Percentiles rank a stretch among this genome's conserved stretches.
phyloP scores from a whole-genome alignment of 2,329 filamentous ascomycete genomes.

The Penicillium sp. region DNA sequence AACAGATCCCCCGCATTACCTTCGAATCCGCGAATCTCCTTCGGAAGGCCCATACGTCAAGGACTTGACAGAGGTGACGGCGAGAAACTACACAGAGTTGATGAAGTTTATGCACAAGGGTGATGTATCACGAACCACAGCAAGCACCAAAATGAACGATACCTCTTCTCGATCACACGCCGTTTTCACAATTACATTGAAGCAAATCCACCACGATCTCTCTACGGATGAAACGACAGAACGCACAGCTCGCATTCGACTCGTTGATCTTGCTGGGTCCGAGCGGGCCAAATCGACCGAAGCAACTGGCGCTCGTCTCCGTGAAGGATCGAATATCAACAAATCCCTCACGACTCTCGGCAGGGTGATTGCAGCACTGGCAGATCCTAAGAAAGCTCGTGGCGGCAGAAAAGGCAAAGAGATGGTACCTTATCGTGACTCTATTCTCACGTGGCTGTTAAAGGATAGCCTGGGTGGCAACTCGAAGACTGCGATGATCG shows the following conservation, averaged over 20 bases:
- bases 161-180: slow-evolving; percentile 95
- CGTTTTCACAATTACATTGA: slow-evolving; percentile 96
- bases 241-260: slow-evolving; percentile 85
- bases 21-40: slow-evolving; percentile 95
- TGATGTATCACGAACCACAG: slow-evolving; percentile 83
- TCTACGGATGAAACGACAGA: slow-evolving; percentile 98
- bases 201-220: slow-evolving; percentile 97
- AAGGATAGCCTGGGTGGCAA: slow-evolving; percentile 97
- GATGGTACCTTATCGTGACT: slow-evolving; percentile 91
- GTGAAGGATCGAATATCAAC: slow-evolving; percentile 98
- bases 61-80: slow-evolving; percentile 90
- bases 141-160: slow-evolving; percentile 99
- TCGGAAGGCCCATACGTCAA: slow-evolving; percentile 97
- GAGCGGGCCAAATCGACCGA: slow-evolving; percentile 95
- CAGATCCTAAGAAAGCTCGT: slow-evolving; percentile 68
- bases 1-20: slow-evolving; percentile 81
- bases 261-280: slow-evolving; percentile 93
- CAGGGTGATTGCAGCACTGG: slow-evolving; percentile 90
- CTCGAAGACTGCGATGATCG: slow-evolving; percentile 98
- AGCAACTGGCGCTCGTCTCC: slow-evolving; percentile 85
- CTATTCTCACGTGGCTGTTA: slow-evolving; percentile 79
- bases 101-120: slow-evolving; percentile 88
- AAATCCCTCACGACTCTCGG: slow-evolving; percentile 96
- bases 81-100: slow-evolving; percentile 84
- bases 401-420: slow-evolving; percentile 67